phyloP scores from a whole-genome alignment of 2,329 filamentous ascomycete genomes.

The Fusarium sp. region DNA sequence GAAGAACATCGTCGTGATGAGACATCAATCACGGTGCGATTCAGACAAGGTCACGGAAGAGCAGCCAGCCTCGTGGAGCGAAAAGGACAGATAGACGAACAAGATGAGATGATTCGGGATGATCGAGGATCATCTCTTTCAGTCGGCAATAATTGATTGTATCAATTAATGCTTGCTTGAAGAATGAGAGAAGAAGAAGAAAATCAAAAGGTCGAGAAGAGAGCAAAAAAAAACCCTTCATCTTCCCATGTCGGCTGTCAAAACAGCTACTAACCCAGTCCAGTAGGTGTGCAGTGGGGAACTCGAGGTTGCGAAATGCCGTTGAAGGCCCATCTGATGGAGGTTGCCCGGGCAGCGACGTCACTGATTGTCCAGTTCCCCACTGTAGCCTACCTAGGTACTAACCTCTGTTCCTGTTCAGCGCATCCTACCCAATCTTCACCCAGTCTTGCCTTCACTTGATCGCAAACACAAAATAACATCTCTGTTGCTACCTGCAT shows the following conservation, averaged over 20 bases:
- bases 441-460: constrained; percentile 1
- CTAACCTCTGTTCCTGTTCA: background rate
- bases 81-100: background rate
- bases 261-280: constrained; percentile 29
- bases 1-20: constrained; percentile 10
- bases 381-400: constrained; percentile 1
- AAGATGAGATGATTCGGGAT: background rate
- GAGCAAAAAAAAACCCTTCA: constrained; percentile 22
- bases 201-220: background rate
- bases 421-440: background rate
- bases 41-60: constrained; percentile 20
- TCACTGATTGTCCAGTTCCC: constrained; percentile 37
- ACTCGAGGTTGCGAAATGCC: constrained; percentile 1
- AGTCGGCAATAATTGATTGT: constrained; percentile 10
- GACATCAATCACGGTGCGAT: constrained; percentile 17
- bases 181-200: background rate
- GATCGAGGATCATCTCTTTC: background rate
- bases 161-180: constrained; percentile 3
- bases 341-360: constrained; percentile 48
- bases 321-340: constrained; percentile 5
- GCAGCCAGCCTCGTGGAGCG: constrained; percentile 10
- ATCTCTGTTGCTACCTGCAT: background rate
- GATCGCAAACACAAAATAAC: constrained; percentile 19
- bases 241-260: constrained; percentile 20
- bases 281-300: constrained; percentile 16